These are phyloP conservation scores for Amanita pseudoporphyria DNA, from an alignment of 768 basidiomycete species.

Conservation along the genomic window DNA sequence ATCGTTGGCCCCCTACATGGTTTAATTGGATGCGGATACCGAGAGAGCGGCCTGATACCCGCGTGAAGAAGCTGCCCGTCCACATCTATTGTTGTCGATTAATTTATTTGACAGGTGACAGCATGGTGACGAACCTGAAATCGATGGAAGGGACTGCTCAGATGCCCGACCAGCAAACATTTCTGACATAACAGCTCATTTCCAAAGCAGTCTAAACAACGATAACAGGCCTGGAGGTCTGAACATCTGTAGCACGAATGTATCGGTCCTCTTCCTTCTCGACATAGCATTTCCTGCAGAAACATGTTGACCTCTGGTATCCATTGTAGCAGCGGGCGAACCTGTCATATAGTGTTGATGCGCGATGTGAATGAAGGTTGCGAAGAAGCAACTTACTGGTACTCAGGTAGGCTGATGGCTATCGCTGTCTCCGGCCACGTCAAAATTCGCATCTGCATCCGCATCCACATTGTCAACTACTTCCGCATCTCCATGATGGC, in stretches of 20 bases:
- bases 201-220: slow-evolving; percentile 11
- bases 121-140: slow-evolving; percentile 9
- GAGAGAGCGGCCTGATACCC: background rate
- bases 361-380: too few species aligned
- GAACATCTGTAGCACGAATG: background rate
- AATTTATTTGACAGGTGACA: too few species aligned
- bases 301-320: background rate
- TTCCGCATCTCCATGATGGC: background rate
- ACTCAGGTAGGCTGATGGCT: too few species aligned
- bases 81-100: background rate
- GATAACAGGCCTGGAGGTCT: background rate
- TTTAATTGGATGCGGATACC: background rate
- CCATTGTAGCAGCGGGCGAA: background rate
- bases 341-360: background rate
- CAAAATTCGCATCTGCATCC: background rate
- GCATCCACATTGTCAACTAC: background rate
- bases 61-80: background rate
- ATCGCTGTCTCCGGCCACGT: background rate
- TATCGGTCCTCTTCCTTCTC: background rate
- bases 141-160: slow-evolving; percentile 10
- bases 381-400: too few species aligned
- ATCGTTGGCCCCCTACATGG: background rate
- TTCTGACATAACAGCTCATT: slow-evolving; percentile 2
- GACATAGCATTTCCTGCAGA: background rate
- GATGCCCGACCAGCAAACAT: slow-evolving; percentile 11